Base-by-base conservation (phyloP, 345 rosid genomes). In the Arabidopsis suecica region DNA sequence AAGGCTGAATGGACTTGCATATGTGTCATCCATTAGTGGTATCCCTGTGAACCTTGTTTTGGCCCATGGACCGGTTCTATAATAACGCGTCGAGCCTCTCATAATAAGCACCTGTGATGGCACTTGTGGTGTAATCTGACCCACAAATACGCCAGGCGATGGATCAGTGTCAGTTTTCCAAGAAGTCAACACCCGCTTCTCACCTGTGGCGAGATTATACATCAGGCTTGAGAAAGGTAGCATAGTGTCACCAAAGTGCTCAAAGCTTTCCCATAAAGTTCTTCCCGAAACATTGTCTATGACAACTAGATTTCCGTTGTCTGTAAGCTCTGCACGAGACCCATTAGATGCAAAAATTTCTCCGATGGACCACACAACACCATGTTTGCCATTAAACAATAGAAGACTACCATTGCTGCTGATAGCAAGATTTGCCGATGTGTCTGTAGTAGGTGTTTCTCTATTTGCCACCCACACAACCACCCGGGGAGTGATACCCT, bases 401-500 rank as follows among this genome's bases (percentile, higher is more conserved):
- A 37, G 10, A 45, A 77, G 71, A 25, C 59, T 71, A 44, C 80
- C 80, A 11, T 64, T 72, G 40, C 30, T 75, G 53, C 37, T 68
- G 30, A 81, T 70, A 50, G 34, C 11, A 6, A 78, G 18, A 34
- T 9, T 59, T n/a, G 76, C 68, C 1, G n/a, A 53, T 2, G 71
- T 11, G 10, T 60, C 79, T 69, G 64, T 48, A 23, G 74, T 23
- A 9, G 85, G 82, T 3, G 30, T 48, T 54, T 85, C 71, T 73
- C 81, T 76, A 47, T 85, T 85, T 10, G 84, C 84, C 22, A 85
- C 78, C 85, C 87, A 84, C 11, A 82, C 79, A 36, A 69, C 77
- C 14, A 60, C 77, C 13, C 36, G 47, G 6, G 55, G 61, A 14
- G 53, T 32, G 36, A 71, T 56, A 13, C 61, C 66, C 55, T 71